Conservation (phyloP, 495 filamentous ascomycete genomes). For the Aspergillus sclerotioniger region DNA sequence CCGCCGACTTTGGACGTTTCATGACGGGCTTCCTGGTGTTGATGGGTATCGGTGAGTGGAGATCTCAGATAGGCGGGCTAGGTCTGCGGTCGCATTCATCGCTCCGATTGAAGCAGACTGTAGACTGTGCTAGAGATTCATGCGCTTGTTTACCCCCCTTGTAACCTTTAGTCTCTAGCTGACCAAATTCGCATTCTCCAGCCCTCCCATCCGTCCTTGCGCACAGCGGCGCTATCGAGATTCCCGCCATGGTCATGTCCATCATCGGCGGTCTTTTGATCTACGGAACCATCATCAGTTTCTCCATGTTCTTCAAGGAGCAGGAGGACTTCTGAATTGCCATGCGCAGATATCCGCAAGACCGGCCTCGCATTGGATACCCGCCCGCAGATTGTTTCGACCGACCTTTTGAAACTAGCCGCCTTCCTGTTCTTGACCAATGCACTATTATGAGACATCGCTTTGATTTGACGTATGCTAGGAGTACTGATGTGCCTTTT, state of each 20-base stretch:
- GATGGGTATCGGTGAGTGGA: constrained; percentile 88
- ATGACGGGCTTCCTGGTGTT: constrained; percentile 95
- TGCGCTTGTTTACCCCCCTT: not conserved
- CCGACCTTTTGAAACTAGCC: not conserved
- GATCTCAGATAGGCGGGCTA: not conserved
- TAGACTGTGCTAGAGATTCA: not conserved
- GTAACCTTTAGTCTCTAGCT: constrained; percentile 13
- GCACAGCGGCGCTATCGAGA: constrained; percentile 73
- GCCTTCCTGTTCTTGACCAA: constrained; percentile 4
- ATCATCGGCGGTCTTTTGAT: constrained; percentile 90
- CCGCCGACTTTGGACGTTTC: constrained; percentile 90
- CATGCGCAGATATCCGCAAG: not conserved
- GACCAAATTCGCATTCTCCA: constrained; percentile 33
- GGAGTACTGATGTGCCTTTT: constrained; percentile 13
- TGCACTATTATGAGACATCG: constrained; percentile 8
- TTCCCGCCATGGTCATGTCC: constrained; percentile 93
- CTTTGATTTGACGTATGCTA: constrained; percentile 13
- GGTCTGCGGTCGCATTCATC: not conserved
- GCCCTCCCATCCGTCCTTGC: constrained; percentile 90
- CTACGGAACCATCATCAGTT: constrained; percentile 96
- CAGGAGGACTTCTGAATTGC: constrained; percentile 75
- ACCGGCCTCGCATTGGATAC: constrained; percentile 1
- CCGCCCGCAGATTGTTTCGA: not conserved
- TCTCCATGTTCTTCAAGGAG: constrained; percentile 97
- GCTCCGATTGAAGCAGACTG: not conserved